phyloP scores from a whole-genome alignment of 2,329 filamentous ascomycete genomes.

The Cladosporium phlei region DNA sequence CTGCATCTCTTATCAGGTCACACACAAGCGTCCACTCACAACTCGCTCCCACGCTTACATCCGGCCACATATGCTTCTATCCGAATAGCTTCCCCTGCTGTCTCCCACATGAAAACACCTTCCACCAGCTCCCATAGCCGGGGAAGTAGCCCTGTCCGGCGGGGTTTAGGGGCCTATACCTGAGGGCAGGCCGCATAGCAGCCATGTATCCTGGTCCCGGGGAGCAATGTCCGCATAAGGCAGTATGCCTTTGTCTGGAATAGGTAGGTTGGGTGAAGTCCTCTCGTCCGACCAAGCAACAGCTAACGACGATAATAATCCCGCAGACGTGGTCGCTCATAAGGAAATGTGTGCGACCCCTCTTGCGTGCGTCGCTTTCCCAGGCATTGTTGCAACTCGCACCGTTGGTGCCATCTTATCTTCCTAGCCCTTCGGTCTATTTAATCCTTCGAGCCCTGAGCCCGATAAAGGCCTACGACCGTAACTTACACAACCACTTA shows the following conservation, averaged over 20 bases:
- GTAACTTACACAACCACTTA: background rate
- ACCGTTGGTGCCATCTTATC: background rate
- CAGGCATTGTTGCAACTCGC: background rate
- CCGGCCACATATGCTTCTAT: background rate
- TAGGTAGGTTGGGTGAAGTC: too few relatives aligned
- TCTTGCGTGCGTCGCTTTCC: background rate
- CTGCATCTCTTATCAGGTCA: constrained; percentile 6
- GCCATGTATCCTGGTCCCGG: constrained; percentile 2
- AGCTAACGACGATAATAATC: too few relatives aligned
- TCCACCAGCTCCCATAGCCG: background rate
- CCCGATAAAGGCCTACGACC: too few relatives aligned
- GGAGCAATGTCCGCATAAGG: background rate
- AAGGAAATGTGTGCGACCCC: constrained; percentile 1
- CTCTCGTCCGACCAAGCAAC: too few relatives aligned
- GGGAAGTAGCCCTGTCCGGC: constrained; percentile 1
- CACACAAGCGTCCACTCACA: constrained; percentile 6
- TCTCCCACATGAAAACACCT: background rate
- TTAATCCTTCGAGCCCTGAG: background rate
- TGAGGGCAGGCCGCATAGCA: background rate
- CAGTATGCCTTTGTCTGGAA: background rate
- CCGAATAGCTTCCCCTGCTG: background rate
- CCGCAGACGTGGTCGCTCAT: background rate
- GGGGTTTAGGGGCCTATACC: background rate
- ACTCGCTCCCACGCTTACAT: background rate
- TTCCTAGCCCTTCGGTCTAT: background rate